Conservation (phyloP, 2,329 filamentous ascomycete genomes). For the Epichloe amarillans region DNA sequence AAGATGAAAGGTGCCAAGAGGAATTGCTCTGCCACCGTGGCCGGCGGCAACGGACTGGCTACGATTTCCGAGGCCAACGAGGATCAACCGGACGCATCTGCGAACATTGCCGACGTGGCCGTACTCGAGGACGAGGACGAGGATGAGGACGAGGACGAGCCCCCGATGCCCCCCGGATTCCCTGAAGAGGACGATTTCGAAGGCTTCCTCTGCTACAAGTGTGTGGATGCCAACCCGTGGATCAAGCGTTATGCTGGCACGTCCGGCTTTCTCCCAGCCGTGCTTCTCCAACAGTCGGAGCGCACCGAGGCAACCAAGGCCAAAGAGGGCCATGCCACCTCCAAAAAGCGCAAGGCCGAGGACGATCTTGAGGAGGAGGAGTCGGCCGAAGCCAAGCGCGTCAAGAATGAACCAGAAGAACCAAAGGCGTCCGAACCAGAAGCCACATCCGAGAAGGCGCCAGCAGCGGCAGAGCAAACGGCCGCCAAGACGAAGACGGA, state of each 20-base stretch:
- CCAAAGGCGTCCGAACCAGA: neutral
- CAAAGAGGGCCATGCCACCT: conserved; percentile 8
- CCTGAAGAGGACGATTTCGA: conserved; percentile 83
- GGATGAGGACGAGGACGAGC: no score
- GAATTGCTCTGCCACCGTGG: conserved; percentile 11
- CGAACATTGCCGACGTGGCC: conserved; percentile 13
- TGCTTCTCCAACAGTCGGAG: conserved; percentile 34
- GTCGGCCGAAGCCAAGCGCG: conserved; percentile 34
- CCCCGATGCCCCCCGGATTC: conserved; percentile 71
- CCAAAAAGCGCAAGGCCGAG: conserved; percentile 56
- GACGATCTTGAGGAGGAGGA: conserved; percentile 28
- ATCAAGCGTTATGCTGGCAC: conserved; percentile 77
- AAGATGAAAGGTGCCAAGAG: conserved; percentile 27
- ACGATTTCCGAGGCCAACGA: conserved; percentile 39
- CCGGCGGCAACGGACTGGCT: conserved; percentile 20
- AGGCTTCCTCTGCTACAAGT: conserved; percentile 87
- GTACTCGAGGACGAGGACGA: conserved; percentile 41
- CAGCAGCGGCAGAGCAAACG: neutral
- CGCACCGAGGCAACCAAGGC: neutral
- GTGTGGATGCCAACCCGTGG: conserved; percentile 78
- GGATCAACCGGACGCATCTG: conserved; percentile 11
- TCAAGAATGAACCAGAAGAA: conserved; percentile 28
- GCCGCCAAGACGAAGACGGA: neutral
- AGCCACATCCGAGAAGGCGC: neutral
- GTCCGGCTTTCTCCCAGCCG: conserved; percentile 62